Percentiles rank a stretch among this genome's conserved stretches.
Conservation (phyloP, 768 basidiomycete genomes). For the Epithele typhae region DNA sequence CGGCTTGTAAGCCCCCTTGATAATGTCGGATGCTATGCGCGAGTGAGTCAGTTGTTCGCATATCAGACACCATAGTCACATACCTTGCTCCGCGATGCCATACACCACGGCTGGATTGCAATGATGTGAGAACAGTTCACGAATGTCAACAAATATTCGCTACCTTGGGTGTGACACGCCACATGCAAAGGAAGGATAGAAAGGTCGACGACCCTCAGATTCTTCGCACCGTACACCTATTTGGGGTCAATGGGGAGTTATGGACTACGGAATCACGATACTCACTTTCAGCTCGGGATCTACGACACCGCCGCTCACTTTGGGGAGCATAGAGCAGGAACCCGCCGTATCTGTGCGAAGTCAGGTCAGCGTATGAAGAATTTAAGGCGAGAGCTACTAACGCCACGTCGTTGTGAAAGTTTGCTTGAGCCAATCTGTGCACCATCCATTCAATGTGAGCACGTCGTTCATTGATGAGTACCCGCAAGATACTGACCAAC, state of each 20-base stretch:
- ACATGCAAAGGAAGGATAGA: slow-evolving; percentile 51
- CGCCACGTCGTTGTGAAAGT: slow-evolving; percentile 20
- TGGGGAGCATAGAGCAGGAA: slow-evolving; percentile 51
- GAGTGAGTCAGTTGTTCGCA: neutral
- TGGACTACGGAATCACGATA: too few relatives aligned
- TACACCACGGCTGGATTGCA: slow-evolving; percentile 35
- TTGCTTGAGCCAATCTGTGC: slow-evolving; percentile 22
- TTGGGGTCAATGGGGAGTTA: too few relatives aligned
- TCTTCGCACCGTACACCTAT: slow-evolving; percentile 53
- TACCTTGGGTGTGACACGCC: slow-evolving; percentile 43
- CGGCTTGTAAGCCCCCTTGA: slow-evolving; percentile 17
- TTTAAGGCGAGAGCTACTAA: slow-evolving; percentile 3
- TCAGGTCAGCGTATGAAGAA: neutral
- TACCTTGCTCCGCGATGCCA: slow-evolving; percentile 46
- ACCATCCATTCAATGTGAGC: neutral
- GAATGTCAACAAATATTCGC: neutral
- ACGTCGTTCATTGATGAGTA: too few relatives aligned
- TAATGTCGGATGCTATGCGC: slow-evolving; percentile 25
- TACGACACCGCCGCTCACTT: slow-evolving; percentile 48
- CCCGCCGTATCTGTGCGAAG: slow-evolving; percentile 39
- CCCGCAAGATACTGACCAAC: slow-evolving; percentile 9
- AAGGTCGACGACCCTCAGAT: slow-evolving; percentile 53
- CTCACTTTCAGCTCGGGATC: slow-evolving; percentile 40
- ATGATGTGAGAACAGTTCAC: neutral
- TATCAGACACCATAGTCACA: neutral